Evolutionary conservation across 768 basidiomycete species (phyloP), one percentile per base, ranked within the genome.

Genomic region (Mycena pura): DNA sequence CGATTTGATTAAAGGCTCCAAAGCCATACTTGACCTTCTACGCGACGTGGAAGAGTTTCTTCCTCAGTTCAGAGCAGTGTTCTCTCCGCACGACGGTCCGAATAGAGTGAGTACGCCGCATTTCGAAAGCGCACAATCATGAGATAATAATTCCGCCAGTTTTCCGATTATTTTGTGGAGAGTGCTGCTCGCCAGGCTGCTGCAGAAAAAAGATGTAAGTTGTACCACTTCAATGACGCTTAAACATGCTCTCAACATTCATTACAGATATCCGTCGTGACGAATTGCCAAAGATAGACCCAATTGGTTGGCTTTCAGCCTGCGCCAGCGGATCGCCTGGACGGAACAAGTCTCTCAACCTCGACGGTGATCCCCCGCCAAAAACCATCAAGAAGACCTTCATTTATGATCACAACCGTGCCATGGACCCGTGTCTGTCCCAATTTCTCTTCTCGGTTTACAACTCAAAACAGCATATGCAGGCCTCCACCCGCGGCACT

Each of bases 401-500:
- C 68, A 84, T 86, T 40, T 72, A 82, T 62, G 73, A 85, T 62
- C 84, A 85, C 69, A 63, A 68, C 11, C 68, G 65, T 17, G 72
- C 79, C 29, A 85, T 85, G 83, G 74, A 85, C 58, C 81, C 84
- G 2, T 86, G 84, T 51, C 31, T 15, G 47, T 60, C 9, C 17
- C 6, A 10, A 1, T 2, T 8, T 21, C 24, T 39, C 24, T 27
- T 38, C 22, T 15, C 31, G 11, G 2, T 41, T 3, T 21, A 19
- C 25, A 31, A 44, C 44, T 41, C 9, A 54, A 34, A 27, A 3
- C 19, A 13, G 17, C 2, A n/a, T n/a, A 5, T 4, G 7, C 27
- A 48, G 57, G 62, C 67, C 62, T 74, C 27, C 79, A 85, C 55
- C 80, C 81, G 15, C 67, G 73, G 44, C 73, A 76, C 52, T 74